phyloP scores from a whole-genome alignment of 192 early-diverging fungal species.

The Backusella westeae region DNA sequence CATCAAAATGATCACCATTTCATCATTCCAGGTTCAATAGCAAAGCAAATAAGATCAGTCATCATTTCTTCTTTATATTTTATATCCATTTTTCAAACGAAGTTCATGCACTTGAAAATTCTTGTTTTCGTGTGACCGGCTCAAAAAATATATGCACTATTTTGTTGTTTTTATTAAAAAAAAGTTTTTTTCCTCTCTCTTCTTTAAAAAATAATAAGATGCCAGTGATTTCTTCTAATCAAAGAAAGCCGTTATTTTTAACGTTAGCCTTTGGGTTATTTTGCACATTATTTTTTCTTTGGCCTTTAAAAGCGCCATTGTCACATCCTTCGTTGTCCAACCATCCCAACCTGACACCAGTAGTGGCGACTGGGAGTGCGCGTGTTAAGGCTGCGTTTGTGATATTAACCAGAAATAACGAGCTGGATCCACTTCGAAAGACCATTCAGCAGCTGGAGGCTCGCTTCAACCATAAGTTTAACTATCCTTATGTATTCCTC shows the following conservation, averaged over 20 bases:
- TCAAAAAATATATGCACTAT: not conserved
- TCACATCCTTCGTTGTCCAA: not conserved
- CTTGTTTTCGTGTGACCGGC: not conserved
- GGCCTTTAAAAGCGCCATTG: constrained; percentile 4
- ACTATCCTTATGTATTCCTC: constrained; percentile 87
- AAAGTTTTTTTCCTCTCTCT: not conserved
- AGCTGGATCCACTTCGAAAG: constrained; percentile 57
- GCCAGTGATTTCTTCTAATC: constrained; percentile 14
- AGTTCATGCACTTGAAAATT: not conserved
- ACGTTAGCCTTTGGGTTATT: not conserved
- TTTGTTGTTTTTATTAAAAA: not conserved
- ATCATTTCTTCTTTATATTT: not conserved
- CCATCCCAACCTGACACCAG: constrained; percentile 17
- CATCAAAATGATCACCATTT: not conserved
- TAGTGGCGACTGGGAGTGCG: not conserved
- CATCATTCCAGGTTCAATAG: not conserved
- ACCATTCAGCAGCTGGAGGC: constrained; percentile 73
- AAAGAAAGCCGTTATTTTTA: constrained; percentile 11
- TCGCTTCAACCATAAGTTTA: constrained; percentile 74
- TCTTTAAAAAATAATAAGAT: not conserved
- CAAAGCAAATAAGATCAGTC: not conserved
- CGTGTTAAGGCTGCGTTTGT: constrained; percentile 66
- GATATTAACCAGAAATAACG: constrained; percentile 70
- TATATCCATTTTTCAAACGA: not conserved
- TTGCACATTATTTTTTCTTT: constrained; percentile 4